phyloP scores from a whole-genome alignment of 306 rosid genomes.

The Inga laurina region DNA sequence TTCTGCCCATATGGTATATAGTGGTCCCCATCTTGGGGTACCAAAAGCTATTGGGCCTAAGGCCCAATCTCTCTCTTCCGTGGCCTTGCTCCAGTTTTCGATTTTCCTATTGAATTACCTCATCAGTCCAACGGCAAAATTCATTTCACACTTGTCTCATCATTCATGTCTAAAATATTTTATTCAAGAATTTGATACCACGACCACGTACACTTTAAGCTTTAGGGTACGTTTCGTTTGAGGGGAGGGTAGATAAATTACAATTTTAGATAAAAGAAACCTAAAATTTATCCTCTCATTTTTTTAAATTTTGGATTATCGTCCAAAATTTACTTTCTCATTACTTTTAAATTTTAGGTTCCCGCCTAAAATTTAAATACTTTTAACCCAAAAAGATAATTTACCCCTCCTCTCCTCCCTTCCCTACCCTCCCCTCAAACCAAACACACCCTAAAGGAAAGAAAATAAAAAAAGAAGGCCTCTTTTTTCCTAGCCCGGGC shows the following conservation, averaged over 20 bases:
- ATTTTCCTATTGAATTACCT: neutral
- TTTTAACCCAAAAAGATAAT: too few species aligned
- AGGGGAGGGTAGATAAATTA: too few species aligned
- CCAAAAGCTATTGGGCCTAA: constrained; percentile 28
- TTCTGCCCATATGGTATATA: neutral
- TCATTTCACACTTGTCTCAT: neutral
- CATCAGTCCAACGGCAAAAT: neutral
- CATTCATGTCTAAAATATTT: neutral
- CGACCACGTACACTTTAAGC: neutral
- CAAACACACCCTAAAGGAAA: neutral
- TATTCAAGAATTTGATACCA: neutral
- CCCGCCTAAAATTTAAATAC: too few species aligned
- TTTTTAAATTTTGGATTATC: too few species aligned
- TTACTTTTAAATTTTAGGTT: too few species aligned
- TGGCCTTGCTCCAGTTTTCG: neutral
- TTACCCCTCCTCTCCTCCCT: too few species aligned
- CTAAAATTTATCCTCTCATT: too few species aligned
- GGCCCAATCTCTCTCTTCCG: constrained; percentile 7
- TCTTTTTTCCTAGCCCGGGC: neutral
- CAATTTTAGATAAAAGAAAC: too few species aligned
- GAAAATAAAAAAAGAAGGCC: neutral
- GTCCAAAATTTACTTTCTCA: too few species aligned
- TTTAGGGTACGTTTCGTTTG: too few species aligned
- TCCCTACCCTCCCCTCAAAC: too few species aligned
- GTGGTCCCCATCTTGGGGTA: neutral